Base-by-base conservation (phyloP, 2,329 filamentous ascomycete genomes). In the Pseudogymnoascus destructans region DNA sequence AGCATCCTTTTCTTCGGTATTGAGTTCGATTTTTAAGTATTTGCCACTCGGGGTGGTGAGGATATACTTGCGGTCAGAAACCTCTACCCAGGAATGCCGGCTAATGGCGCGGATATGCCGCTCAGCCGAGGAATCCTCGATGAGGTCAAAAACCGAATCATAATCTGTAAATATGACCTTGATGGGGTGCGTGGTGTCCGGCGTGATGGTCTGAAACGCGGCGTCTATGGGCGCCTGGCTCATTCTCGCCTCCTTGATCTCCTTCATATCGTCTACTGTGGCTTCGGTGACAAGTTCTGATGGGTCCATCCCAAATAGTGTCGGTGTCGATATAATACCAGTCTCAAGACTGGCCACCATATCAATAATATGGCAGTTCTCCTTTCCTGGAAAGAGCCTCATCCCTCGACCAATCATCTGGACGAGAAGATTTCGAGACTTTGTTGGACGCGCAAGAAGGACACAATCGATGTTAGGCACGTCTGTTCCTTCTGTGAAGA, bases 341-440 rank as follows among this genome's bases (percentile, higher is more conserved):
- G 84, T 87, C 57, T 84, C 82, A 19, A 97, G 74, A 35, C 84
- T 89, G 0, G 91, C 86, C 0, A 97, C 93, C 82, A 98, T 90
- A 70, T 98, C 93, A 66, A 98, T 95, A 60, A 98, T 78, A 69
- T 97, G 93, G 65, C 93, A 98, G 67, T 97, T 82, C 36, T 84
- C 74, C 71, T 98, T 98, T 10, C 80, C 86, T 0, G 84, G 76
- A 68, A 89, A 79, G 36, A 96, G 73, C 40, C 93, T 82, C 82
- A 98, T 87, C 3, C 93, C 93, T 65, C 93, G 81, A 0, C 93
- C 93, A 61, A 98, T 95, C 93, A 98, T 98, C 71, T 98, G 93
- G 0, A 97, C 83, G 1, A 98, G 80, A 2, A 98, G 75, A 65
- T 96, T 97, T n/a, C 87, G 83, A 13, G 93, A 97, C 64, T 85